A percentile compares a stretch with the other conserved stretches of the same genome.
Conservation (phyloP, 768 basidiomycete species). For the Russula brevipes region DNA sequence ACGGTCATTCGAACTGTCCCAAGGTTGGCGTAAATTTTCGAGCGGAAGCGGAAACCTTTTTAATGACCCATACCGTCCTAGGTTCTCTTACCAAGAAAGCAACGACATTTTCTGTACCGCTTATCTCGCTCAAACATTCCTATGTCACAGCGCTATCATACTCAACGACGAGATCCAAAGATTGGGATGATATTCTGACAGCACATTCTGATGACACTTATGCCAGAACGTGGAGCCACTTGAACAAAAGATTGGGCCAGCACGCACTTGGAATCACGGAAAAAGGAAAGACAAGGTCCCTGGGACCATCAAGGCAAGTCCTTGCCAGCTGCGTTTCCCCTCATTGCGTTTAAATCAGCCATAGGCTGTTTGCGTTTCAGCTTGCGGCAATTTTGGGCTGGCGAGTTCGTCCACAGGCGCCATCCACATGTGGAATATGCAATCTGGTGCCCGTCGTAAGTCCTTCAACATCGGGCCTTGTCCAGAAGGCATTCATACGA, state of each 20-base stretch:
- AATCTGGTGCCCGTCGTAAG: constrained; percentile 83
- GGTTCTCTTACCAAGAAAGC: constrained; percentile 84
- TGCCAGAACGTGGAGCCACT: constrained; percentile 84
- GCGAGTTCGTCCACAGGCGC: constrained; percentile 75
- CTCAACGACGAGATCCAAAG: constrained; percentile 77
- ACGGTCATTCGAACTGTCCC: constrained; percentile 88
- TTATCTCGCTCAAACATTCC: constrained; percentile 80
- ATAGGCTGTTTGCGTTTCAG: constrained; percentile 81
- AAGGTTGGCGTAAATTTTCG: constrained; percentile 49
- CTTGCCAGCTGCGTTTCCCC: constrained; percentile 1
- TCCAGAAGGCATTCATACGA: constrained; percentile 47
- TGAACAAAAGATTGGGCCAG: constrained; percentile 76
- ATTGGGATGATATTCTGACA: constrained; percentile 98
- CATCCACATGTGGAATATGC: constrained; percentile 95
- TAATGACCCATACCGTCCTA: constrained; percentile 30
- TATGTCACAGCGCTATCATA: constrained; percentile 72
- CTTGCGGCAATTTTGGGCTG: constrained; percentile 94
- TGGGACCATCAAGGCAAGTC: constrained; percentile 64
- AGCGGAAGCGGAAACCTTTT: not conserved
- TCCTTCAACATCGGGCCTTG: constrained; percentile 63
- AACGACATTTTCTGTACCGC: constrained; percentile 65
- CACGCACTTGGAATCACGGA: constrained; percentile 56
- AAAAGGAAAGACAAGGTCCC: constrained; percentile 45
- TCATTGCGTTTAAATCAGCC: not conserved
- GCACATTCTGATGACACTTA: constrained; percentile 77